Conservation (phyloP, 1,139 yeast genomes). For the Pichia sp. region DNA sequence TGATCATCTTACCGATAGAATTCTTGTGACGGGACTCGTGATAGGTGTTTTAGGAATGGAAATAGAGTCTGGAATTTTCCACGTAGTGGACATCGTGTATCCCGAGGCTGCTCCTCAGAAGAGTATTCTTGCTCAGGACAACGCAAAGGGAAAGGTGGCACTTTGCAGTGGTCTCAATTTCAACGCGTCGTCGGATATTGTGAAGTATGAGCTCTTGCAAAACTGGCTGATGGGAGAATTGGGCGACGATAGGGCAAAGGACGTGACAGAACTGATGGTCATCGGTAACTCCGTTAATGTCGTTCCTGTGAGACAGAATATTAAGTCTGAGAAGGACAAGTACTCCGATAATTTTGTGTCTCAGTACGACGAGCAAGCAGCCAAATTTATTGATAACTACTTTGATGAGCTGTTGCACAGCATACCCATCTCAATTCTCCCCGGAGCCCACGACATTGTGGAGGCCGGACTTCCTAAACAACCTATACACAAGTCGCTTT, state of each 20-base stretch:
- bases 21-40: slow-evolving; percentile 81
- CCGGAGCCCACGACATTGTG: slow-evolving; percentile 82
- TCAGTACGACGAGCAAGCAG: slow-evolving; percentile 43
- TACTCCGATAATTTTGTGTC: slow-evolving; percentile 53
- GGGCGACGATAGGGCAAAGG: slow-evolving; percentile 15
- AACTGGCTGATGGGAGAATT: slow-evolving; percentile 73
- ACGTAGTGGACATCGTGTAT: slow-evolving; percentile 72
- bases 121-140: background rate
- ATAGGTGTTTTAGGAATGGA: slow-evolving; percentile 87
- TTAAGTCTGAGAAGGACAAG: slow-evolving; percentile 36
- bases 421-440: slow-evolving; percentile 72
- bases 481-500: slow-evolving; percentile 72
- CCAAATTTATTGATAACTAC: slow-evolving; percentile 50
- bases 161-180: slow-evolving; percentile 72
- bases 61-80: slow-evolving; percentile 76
- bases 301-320: slow-evolving; percentile 22
- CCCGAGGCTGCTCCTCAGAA: slow-evolving; percentile 62
- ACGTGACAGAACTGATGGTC: slow-evolving; percentile 35
- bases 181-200: slow-evolving; percentile 38
- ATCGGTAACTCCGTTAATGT: slow-evolving; percentile 72
- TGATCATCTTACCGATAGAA: slow-evolving; percentile 41
- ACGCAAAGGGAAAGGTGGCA: slow-evolving; percentile 44
- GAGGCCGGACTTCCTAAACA: slow-evolving; percentile 86
- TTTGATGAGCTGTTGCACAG: slow-evolving; percentile 54
- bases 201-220: slow-evolving; percentile 55